A percentile compares a stretch with the other conserved stretches of the same genome.
phyloP scores from a whole-genome alignment of 2,329 filamentous ascomycete species.

The Nigrospora sphaerica region DNA sequence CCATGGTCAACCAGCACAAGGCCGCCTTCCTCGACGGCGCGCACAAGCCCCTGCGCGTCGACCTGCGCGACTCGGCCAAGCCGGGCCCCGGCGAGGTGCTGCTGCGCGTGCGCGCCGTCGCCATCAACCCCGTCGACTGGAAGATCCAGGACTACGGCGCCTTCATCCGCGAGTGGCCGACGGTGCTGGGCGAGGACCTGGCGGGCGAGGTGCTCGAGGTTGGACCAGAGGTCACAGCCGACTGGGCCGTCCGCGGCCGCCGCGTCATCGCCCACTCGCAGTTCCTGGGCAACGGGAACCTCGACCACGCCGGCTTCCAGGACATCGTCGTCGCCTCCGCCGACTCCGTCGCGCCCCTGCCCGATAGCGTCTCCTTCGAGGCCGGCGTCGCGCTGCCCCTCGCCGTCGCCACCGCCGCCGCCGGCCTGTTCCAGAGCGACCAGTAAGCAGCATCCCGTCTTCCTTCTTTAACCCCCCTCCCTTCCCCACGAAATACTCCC shows the following conservation, averaged over 20 bases:
- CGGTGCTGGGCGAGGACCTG: constrained; percentile 15
- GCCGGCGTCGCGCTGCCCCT: constrained; percentile 11
- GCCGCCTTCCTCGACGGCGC: constrained; percentile 2
- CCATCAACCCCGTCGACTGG: constrained; percentile 28
- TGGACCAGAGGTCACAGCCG: constrained; percentile 11
- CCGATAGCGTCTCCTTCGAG: constrained; percentile 7
- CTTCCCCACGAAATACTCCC: too few species aligned
- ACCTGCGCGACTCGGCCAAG: not conserved
- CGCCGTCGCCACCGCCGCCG: constrained; percentile 9
- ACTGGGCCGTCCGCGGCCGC: constrained; percentile 11
- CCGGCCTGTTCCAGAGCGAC: constrained; percentile 7
- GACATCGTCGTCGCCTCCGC: constrained; percentile 3
- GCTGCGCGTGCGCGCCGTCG: constrained; percentile 13
- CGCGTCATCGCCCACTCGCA: constrained; percentile 23
- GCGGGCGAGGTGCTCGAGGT: constrained; percentile 11
- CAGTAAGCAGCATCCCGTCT: too few species aligned
- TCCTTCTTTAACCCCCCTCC: too few species aligned
- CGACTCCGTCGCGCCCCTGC: constrained; percentile 5
- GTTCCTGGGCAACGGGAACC: not conserved
- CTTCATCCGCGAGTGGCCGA: constrained; percentile 11
- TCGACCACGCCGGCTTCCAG: constrained; percentile 9
- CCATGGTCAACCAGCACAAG: constrained; percentile 1
- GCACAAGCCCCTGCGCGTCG: not conserved
- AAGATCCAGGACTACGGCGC: constrained; percentile 22
- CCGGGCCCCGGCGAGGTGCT: constrained; percentile 4